Percentiles rank a stretch among this genome's conserved stretches.
Conservation (phyloP, 805 yeast species). For the Wickerhamomyces canadensis region DNA sequence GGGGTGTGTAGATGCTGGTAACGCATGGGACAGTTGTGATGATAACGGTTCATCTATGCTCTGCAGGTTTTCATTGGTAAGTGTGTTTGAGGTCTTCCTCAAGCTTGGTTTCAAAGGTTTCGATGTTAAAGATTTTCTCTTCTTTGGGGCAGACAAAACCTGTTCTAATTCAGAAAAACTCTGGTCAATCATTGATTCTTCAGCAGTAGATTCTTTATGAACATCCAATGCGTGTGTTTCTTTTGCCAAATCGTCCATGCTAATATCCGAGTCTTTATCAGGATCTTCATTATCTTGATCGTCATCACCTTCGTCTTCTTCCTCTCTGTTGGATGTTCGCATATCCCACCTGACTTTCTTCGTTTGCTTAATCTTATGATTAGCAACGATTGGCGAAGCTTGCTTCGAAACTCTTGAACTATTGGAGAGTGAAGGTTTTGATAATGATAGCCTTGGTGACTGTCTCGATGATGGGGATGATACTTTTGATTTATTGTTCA, state of each 20-base stretch:
- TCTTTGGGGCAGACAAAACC: constrained; percentile 12
- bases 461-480: constrained; percentile 21
- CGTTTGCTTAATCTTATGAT: constrained; percentile 17
- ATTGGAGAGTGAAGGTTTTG: constrained; percentile 7
- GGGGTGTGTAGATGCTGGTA: neutral
- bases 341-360: constrained; percentile 46
- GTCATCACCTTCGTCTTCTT: neutral
- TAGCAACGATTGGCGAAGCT: constrained; percentile 12
- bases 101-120: constrained; percentile 15
- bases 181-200: constrained; percentile 11
- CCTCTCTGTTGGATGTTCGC: constrained; percentile 20
- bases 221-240: constrained; percentile 16
- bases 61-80: neutral
- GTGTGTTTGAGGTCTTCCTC: neutral
- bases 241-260: constrained; percentile 17
- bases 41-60: neutral
- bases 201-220: constrained; percentile 4
- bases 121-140: constrained; percentile 22
- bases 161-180: constrained; percentile 15
- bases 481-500: constrained; percentile 16
- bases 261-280: constrained; percentile 16
- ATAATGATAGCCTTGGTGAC: constrained; percentile 17
- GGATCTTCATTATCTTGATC: neutral
- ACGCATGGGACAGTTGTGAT: no score
- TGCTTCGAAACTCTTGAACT: constrained; percentile 12